Conservation (phyloP, 768 basidiomycete species). For the Kondoa subrosea region DNA sequence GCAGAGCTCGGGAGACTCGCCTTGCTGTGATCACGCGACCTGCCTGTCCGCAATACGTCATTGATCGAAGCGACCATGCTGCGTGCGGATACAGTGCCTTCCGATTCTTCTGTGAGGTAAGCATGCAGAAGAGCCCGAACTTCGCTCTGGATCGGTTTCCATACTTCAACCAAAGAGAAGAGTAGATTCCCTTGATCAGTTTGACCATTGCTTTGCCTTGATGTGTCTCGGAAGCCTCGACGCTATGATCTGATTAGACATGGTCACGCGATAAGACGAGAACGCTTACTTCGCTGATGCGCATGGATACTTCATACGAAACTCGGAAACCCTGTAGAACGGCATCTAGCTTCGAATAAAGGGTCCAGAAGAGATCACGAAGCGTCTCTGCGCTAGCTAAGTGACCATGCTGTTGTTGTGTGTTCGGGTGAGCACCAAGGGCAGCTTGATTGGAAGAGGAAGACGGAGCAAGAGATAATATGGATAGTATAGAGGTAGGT, state of each 20-base stretch:
- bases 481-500: neutral
- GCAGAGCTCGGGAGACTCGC: slow-evolving; percentile 35
- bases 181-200: slow-evolving; percentile 32
- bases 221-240: slow-evolving; percentile 75
- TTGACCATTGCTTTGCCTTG: slow-evolving; percentile 50
- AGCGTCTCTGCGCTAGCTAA: slow-evolving; percentile 49
- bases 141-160: slow-evolving; percentile 76
- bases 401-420: neutral
- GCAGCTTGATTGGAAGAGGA: slow-evolving; percentile 2
- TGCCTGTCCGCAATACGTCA: slow-evolving; percentile 73
- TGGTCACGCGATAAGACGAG: neutral
- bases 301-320: slow-evolving; percentile 71
- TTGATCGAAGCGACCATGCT: slow-evolving; percentile 87
- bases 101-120: slow-evolving; percentile 83
- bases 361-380: slow-evolving; percentile 85
- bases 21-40: slow-evolving; percentile 64
- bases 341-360: slow-evolving; percentile 88
- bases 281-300: slow-evolving; percentile 68
- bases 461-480: neutral
- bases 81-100: slow-evolving; percentile 55
- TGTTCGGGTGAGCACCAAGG: neutral
- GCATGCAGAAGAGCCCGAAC: slow-evolving; percentile 69
- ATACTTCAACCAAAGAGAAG: slow-evolving; percentile 71
- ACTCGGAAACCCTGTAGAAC: slow-evolving; percentile 79
- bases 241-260: slow-evolving; percentile 39